Evolutionary conservation across 2,329 filamentous ascomycete species (phyloP).

Genomic region (Pestalotiopsis sp.): DNA sequence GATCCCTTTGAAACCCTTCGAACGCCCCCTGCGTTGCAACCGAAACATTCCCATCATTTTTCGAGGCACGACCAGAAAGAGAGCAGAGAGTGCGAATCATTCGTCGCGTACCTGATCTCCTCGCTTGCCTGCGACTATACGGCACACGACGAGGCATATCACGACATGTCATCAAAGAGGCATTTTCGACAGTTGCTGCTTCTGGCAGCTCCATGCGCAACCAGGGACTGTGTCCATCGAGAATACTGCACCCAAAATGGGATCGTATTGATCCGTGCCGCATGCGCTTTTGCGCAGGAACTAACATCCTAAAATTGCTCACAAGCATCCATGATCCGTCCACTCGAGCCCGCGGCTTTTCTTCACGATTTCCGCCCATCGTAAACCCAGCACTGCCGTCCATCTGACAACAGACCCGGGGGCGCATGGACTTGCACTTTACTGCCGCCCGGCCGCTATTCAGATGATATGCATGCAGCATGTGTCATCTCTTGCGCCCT

Average conservation of each 20-base stretch:
- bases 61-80: not conserved
- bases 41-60: constrained; percentile 3
- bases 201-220: constrained; percentile 1
- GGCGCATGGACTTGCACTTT: not conserved
- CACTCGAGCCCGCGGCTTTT: constrained; percentile 10
- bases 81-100: not conserved
- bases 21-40: constrained; percentile 6
- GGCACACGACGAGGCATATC: not conserved
- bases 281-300: not conserved
- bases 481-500: not conserved
- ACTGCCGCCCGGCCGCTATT: constrained; percentile 1
- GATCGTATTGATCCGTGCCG: not conserved
- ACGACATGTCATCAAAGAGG: not conserved
- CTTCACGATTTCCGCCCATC: not conserved
- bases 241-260: not conserved
- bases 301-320: not conserved
- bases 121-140: not conserved
- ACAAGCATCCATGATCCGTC: not conserved
- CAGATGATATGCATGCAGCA: not conserved
- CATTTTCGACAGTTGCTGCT: not conserved
- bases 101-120: not conserved
- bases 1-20: constrained; percentile 7
- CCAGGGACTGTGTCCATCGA: not conserved
- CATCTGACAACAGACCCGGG: not conserved
- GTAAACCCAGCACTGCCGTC: not conserved